Evolutionary conservation across 192 early-diverging fungal species (phyloP).

Genomic region (Backusella australiensis): DNA sequence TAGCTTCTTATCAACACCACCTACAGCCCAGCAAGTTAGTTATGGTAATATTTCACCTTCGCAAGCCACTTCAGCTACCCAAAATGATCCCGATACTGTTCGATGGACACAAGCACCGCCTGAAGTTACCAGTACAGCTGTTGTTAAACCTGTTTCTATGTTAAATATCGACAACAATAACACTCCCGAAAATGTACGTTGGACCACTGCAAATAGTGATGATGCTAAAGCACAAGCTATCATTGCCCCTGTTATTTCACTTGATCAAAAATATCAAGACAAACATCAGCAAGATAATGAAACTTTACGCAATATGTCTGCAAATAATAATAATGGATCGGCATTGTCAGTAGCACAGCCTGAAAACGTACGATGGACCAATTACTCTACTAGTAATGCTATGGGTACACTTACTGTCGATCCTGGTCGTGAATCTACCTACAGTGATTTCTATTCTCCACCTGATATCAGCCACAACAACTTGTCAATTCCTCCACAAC

Average conservation of each 20-base stretch:
- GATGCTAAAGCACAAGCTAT: not conserved
- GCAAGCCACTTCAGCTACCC: not conserved
- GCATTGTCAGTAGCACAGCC: not conserved
- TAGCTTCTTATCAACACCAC: not conserved
- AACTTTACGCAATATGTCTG: not conserved
- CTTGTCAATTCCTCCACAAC: not conserved
- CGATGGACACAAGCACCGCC: not conserved
- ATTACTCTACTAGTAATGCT: not conserved
- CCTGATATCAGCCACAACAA: not conserved
- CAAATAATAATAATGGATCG: not conserved
- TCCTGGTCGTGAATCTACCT: not conserved
- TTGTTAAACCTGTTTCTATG: constrained; percentile 3
- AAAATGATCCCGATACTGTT: not conserved
- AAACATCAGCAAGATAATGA: not conserved
- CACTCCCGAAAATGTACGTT: not conserved
- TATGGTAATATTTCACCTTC: not conserved
- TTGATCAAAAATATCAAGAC: not conserved
- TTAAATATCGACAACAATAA: not conserved
- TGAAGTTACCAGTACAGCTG: not conserved
- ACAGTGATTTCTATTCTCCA: not conserved
- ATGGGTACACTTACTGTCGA: not conserved
- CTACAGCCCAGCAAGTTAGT: not conserved
- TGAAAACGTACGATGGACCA: constrained; percentile 10
- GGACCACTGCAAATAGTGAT: constrained; percentile 7
- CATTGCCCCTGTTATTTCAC: not conserved